These are phyloP conservation scores for Coelastrella sp. DNA, from an alignment of 139 green algal genomes.

Conservation along the genomic window DNA sequence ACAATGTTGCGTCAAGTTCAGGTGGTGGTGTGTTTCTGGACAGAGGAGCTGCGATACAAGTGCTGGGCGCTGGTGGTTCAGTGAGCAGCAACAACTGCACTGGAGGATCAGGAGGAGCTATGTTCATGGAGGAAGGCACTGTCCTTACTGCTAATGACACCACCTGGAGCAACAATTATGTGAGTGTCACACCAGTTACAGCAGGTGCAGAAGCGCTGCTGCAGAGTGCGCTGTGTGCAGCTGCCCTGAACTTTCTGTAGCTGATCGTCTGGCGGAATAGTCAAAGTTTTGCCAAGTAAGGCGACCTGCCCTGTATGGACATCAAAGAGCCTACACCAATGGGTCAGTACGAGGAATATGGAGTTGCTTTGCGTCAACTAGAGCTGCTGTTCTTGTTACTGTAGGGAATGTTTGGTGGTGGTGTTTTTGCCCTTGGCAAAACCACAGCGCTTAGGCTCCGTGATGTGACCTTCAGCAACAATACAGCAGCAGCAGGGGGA, in stretches of 20 bases:
- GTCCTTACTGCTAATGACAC: not conserved
- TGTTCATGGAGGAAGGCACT: conserved; percentile 15
- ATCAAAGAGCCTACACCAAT: too few species aligned
- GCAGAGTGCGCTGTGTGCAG: too few species aligned
- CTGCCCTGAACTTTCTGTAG: too few species aligned
- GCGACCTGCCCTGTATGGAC: too few species aligned
- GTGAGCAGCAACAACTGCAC: conserved; percentile 37
- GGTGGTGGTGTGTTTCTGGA: conserved; percentile 3
- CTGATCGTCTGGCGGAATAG: too few species aligned
- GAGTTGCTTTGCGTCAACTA: too few species aligned
- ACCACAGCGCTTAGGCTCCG: not conserved
- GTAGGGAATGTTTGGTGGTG: conserved; percentile 40
- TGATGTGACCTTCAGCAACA: conserved; percentile 5
- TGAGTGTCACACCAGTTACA: not conserved
- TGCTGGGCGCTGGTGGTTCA: not conserved
- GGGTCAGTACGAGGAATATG: too few species aligned
- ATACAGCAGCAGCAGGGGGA: conserved; percentile 29
- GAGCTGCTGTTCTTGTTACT: conserved; percentile 20
- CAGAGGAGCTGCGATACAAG: not conserved
- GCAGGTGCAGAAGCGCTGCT: not conserved
- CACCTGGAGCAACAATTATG: conserved; percentile 22
- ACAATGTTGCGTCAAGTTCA: not conserved
- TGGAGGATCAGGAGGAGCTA: conserved; percentile 1
- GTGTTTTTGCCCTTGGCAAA: conserved; percentile 14
- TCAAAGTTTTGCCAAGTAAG: too few species aligned